Base-by-base conservation (phyloP, 1,139 yeast genomes). In the Taiozyma sp. region DNA sequence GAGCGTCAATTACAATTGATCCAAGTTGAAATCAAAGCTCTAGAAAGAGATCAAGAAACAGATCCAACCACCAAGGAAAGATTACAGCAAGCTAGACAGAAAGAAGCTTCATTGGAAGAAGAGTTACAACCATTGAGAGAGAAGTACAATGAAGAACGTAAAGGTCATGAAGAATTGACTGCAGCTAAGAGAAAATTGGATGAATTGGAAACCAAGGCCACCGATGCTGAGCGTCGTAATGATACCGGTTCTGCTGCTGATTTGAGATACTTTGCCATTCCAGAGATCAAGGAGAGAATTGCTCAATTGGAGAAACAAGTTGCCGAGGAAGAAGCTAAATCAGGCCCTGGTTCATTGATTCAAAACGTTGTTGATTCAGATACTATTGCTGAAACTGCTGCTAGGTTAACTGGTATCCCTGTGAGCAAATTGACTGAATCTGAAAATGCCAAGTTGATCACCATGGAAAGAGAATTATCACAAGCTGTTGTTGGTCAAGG, bases 361-460 rank as follows among this genome's bases (percentile, higher is more conserved):
- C 87, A 82, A 63, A 96, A 93, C 67, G 93, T 90, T 51, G 99
- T 93, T 52, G 93, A 93, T 52, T 75, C 95, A 23, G 98, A 93
- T 54, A 92, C 91, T 60, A 95, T 93, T 61, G 89, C 97, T 32
- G 98, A 93, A 70, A 93, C 98, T 32, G 97, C 97, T 30, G 98
- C 99, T 4, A 81, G 96, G 67, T 78, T 95, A 62, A 93, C 99
- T 13, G 99, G 99, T 67, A 92, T 93, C 56, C 99, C 99, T n/a
- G 98, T 93, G n/a, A 81, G 87, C 58, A 93, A 93, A 71, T 79
- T 93, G 64, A 87, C 96, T 4, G 97, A 91, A 72, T 96, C 97
- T 32, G 99, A 93, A 70, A 93, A 93, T 69, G 75, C 90, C 53
- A 92, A 92, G 73, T 83, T 93, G 65, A 90, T 93, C 65, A 87